Conservation (phyloP, 2,329 filamentous ascomycete genomes). For the Verticillium longisporum region DNA sequence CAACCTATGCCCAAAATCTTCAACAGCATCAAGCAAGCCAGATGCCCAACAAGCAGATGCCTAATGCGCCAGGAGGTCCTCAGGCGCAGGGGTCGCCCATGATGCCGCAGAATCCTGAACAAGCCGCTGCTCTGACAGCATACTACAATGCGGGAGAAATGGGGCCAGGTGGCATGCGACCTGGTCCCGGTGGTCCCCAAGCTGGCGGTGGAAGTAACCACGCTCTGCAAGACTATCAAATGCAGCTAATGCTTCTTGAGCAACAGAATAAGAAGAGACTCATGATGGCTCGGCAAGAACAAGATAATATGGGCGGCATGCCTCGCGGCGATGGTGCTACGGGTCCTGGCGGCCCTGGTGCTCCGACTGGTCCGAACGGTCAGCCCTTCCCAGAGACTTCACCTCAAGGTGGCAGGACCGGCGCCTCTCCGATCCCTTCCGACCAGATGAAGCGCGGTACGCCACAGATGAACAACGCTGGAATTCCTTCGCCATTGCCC, state of each 20-base stretch:
- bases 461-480: constrained; percentile 63
- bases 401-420: constrained; percentile 60
- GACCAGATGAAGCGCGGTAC: constrained; percentile 76
- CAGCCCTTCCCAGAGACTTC: constrained; percentile 63
- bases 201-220: constrained; percentile 60
- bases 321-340: constrained; percentile 44
- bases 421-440: constrained; percentile 68
- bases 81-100: constrained; percentile 76
- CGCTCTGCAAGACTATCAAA: constrained; percentile 80
- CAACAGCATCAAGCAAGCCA: constrained; percentile 74
- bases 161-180: constrained; percentile 52
- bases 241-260: constrained; percentile 81
- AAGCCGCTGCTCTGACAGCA: constrained; percentile 42
- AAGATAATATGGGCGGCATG: constrained; percentile 52
- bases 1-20: constrained; percentile 80
- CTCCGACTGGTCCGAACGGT: constrained; percentile 48
- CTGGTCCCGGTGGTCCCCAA: constrained; percentile 39
- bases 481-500: constrained; percentile 64
- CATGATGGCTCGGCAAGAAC: constrained; percentile 75
- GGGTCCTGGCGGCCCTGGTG: constrained; percentile 47
- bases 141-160: constrained; percentile 62
- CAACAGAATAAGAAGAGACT: constrained; percentile 83
- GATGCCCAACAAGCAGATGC: constrained; percentile 76
- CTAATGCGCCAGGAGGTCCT: constrained; percentile 63
- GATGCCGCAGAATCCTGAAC: constrained; percentile 68